Base-by-base conservation (phyloP, 345 rosid genomes). In the Chamaenerion angustifolium region DNA sequence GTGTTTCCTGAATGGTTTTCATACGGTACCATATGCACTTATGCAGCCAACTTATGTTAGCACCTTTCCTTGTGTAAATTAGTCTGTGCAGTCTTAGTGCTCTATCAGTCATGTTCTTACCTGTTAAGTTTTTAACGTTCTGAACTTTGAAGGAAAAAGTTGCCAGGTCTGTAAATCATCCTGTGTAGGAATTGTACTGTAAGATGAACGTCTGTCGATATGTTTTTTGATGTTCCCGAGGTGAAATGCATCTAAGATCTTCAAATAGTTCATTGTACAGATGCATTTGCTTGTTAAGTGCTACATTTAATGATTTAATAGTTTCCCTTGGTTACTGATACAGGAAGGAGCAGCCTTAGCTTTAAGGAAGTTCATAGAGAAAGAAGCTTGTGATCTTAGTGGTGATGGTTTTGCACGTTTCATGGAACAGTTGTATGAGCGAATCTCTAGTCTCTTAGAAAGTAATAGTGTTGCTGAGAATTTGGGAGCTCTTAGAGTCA, bases 331-430 rank as follows among this genome's bases (percentile, higher is more conserved):
- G 45, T 40, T 63, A 31, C 23, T 43, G 17, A 35, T 37, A 11
- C 58, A 87, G 96, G 98, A 92, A 64, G 96, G 93, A 54, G 79
- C 88, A 44, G 45, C 85, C n/a, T 57, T 78, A 59, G 93, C 93
- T 42, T 77, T 92, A 61, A 82, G 76, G 73, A 93, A 85, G 57
- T 88, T 78, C 63, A 63, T 88, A 54, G 95, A 93, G 74, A 94
- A 80, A 69, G 79, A 78, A 59, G 83, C 82, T 16, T 84, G 89
- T 42, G 99, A 85, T 77, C 94, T 82, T 19, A 69, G 76, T 47
- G 94, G 88, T 27, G 99, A 93, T 70, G 90, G 80, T 40, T 85
- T 90, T 59, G 74, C 88, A 6, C 85, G 97, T 46, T 82, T 80
- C 48, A 79, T 82, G 99, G 95, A 85, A 64, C 94, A 81, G 44